Evolutionary conservation across 192 early-diverging fungal genomes (phyloP), one percentile per base, ranked within the genome.

Genomic region (Dissophora globulifera): DNA sequence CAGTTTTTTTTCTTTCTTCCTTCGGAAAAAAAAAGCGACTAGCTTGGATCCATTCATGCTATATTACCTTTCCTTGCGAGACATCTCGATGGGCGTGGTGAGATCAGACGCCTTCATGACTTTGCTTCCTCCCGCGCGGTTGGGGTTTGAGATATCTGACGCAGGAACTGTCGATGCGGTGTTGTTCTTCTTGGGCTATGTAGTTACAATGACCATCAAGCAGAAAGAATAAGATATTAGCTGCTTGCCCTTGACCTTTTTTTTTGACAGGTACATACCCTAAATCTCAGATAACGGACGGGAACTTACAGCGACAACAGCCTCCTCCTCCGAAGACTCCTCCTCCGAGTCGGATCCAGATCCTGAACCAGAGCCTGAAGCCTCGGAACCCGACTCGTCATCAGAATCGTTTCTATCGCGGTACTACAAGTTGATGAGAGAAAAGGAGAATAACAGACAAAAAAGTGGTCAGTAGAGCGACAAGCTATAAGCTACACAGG

Each of bases 1-100:
- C n/a, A n/a, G n/a, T n/a, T n/a, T n/a, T n/a, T n/a, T n/a, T n/a
- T n/a, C n/a, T n/a, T n/a, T n/a, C n/a, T n/a, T n/a, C n/a, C n/a
- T n/a, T n/a, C n/a, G n/a, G n/a, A n/a, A n/a, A n/a, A n/a, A n/a
- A n/a, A n/a, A n/a, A n/a, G n/a, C n/a, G n/a, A n/a, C n/a, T n/a
- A n/a, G n/a, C n/a, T n/a, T n/a, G n/a, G n/a, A n/a, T n/a, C n/a
- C n/a, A n/a, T n/a, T n/a, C n/a, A n/a, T n/a, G n/a, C n/a, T n/a
- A n/a, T n/a, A n/a, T n/a, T 65, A 76, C 72, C 72, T 76, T 47
- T 76, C 72, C 58, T 76, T 76, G 64, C 72, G 72, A 31, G 72
- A 76, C 72, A 76, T 76, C 52, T 76, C 72, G 40, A 76, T 50
- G 17, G 72, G 72, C n/a, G 72, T 62, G 23, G 72, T 59, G 31